Evolutionary conservation across 768 basidiomycete genomes (phyloP), one percentile per base, ranked within the genome.

Genomic region (Lentinus brumalis): DNA sequence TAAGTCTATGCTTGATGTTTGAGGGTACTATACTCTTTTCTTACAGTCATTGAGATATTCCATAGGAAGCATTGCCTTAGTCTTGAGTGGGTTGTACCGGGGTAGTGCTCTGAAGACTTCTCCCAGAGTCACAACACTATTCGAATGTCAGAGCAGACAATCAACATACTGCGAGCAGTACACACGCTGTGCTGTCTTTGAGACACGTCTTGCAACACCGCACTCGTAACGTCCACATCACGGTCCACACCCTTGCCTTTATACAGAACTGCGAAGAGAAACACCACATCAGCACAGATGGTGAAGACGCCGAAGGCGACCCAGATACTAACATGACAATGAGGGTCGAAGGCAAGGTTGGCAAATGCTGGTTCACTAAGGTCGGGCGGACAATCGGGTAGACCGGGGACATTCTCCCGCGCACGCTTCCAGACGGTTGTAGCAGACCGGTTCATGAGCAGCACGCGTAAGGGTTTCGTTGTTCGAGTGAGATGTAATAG

Each of bases 261-360:
- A 61, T 26, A 14, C 60, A 61, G 42, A 56, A 61, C 60, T 61
- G 32, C 4, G 35, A 11, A 11, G 35, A 7, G 35, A 44, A 26
- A 35, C 30, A 16, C 7, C 39, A 18, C 7, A n/a, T 50, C 9
- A 40, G 18, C 21, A 26, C 16, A 5, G 21, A 44, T 21, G 4
- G 8, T n/a, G 46, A n/a, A 18, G 16, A 47, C 16, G 3, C 11
- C 31, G 6, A 35, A 57, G 16, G 49, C 21, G 21, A 26, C 21
- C 21, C 21, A 26, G 21, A 26, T 6, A 57, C 61, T 35, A 32
- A 73, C 75, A 59, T 76, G 72, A 62, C 76, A 77, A 47, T 68
- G 63, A 11, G 64, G 49, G 31, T 72, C 69, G 52, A 76, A 75
- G 10, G 68, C 60, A 4, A 77, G 61, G 26, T 56, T 56, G 32